Conservation (phyloP, 1,284 basidiomycete genomes). For the Salmacisia buchloeana region DNA sequence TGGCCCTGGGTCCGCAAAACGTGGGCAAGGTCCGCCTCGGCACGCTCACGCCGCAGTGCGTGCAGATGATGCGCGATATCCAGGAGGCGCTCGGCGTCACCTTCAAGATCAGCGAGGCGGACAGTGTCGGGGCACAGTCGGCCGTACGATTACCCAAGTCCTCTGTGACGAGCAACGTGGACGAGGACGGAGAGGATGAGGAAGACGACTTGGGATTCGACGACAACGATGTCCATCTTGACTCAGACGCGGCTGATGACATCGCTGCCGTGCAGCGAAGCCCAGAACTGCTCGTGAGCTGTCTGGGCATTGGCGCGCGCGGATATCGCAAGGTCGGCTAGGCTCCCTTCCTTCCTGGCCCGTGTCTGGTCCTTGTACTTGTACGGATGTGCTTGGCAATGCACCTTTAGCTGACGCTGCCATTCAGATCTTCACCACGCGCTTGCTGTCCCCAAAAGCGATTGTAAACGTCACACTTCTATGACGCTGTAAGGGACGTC, state of each 20-base stretch:
- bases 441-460: no score
- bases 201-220: neutral
- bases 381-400: no score
- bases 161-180: conserved; percentile 1
- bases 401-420: no score
- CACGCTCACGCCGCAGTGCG: conserved; percentile 66
- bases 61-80: conserved; percentile 83
- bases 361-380: no score
- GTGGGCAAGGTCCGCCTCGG: conserved; percentile 83
- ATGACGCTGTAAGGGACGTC: no score
- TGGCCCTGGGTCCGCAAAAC: conserved; percentile 93
- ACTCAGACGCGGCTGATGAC: conserved; percentile 7
- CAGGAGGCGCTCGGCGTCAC: conserved; percentile 69
- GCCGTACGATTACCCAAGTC: neutral
- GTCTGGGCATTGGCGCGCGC: conserved; percentile 41
- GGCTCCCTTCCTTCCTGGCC: no score
- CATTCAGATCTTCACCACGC: no score
- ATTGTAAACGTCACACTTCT: no score
- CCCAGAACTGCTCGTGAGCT: conserved; percentile 28
- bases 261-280: neutral
- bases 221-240: conserved; percentile 9
- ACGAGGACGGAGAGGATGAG: conserved; percentile 18
- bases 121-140: neutral
- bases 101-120: conserved; percentile 54
- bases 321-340: conserved; percentile 36